Conservation (phyloP, 306 rosid genomes). For the Lithocarpus polystachyus region DNA sequence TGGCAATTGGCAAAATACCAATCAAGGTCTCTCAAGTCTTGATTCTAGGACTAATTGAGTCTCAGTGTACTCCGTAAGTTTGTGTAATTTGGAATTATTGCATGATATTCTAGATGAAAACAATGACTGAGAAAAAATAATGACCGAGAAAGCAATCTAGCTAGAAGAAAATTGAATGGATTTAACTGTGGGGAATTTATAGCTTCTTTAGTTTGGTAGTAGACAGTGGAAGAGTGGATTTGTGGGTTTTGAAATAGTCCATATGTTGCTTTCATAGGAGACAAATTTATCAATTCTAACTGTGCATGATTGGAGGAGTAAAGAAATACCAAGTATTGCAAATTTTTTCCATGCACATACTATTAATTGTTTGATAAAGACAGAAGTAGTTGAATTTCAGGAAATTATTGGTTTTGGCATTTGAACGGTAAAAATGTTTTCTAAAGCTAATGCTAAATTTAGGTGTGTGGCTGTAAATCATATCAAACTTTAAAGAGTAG, state of each 20-base stretch:
- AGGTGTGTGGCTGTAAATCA: no score
- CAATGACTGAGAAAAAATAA: neutral
- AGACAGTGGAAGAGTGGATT: neutral
- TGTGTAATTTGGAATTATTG: neutral
- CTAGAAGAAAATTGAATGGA: constrained; percentile 1
- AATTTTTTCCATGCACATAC: no score
- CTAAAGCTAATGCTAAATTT: no score
- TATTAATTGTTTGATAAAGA: no score
- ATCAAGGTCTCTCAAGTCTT: neutral
- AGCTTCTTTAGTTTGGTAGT: neutral
- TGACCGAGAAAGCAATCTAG: neutral
- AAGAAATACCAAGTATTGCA: no score
- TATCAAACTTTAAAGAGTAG: no score
- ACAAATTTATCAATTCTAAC: neutral
- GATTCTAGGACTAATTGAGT: no score
- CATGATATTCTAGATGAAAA: neutral
- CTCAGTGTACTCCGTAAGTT: no score
- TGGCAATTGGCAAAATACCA: neutral
- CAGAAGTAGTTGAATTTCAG: no score
- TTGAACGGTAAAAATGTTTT: no score
- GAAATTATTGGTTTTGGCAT: no score
- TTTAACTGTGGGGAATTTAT: neutral
- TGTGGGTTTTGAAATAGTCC: constrained; percentile 20
- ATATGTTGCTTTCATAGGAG: constrained; percentile 9
- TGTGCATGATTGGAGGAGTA: constrained; percentile 16